Evolutionary conservation across 2,329 filamentous ascomycete genomes (phyloP).

Genomic region (Lojkania enalia): DNA sequence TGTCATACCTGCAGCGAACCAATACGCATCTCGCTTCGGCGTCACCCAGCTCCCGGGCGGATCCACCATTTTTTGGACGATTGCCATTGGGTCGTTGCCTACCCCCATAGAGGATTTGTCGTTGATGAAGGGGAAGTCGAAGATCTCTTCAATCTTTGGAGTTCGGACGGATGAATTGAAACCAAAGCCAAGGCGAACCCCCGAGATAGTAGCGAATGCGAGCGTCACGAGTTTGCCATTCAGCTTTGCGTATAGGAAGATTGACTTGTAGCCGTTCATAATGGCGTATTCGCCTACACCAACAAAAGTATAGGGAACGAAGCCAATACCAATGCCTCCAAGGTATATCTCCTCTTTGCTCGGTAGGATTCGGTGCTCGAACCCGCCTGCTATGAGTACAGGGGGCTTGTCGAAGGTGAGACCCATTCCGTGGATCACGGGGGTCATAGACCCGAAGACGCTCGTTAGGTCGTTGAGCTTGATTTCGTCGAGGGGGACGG

Average conservation of each 20-base stretch:
- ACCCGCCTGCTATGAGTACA: slow-evolving; percentile 3
- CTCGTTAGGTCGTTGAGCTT: background rate
- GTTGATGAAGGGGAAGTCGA: slow-evolving; percentile 39
- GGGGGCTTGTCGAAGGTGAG: background rate
- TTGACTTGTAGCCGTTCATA: slow-evolving; percentile 28
- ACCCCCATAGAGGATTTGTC: background rate
- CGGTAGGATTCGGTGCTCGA: background rate
- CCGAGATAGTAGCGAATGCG: slow-evolving; percentile 44
- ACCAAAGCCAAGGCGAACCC: slow-evolving; percentile 47
- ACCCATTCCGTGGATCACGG: background rate
- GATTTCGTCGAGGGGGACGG: background rate
- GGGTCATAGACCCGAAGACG: background rate
- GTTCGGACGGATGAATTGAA: slow-evolving; percentile 43
- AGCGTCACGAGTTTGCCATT: slow-evolving; percentile 46
- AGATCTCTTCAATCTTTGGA: slow-evolving; percentile 34
- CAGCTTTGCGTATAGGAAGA: slow-evolving; percentile 47
- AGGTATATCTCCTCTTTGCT: background rate
- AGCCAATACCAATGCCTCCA: slow-evolving; percentile 28
- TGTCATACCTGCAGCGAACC: slow-evolving; percentile 13
- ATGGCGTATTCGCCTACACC: slow-evolving; percentile 49
- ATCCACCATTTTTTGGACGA: background rate
- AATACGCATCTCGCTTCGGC: slow-evolving; percentile 4
- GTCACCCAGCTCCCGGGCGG: slow-evolving; percentile 4
- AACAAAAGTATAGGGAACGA: slow-evolving; percentile 42
- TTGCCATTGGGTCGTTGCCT: background rate